Evolutionary conservation across 306 rosid genomes (phyloP).

Genomic region (Trichosanthes cucumerina): DNA sequence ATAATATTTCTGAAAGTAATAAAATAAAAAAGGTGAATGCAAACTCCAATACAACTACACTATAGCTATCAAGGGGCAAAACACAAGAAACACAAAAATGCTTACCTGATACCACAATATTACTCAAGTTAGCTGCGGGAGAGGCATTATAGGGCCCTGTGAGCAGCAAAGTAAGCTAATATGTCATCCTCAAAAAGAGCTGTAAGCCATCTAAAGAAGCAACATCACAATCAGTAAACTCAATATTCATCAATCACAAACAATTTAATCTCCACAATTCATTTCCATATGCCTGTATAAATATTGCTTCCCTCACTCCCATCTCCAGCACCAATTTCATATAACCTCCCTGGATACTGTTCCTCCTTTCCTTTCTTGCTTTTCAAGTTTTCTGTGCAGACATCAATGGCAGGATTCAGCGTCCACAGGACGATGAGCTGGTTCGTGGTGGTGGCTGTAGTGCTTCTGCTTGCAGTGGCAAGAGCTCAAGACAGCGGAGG

Average conservation of each 20-base stretch:
- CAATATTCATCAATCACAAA: background rate
- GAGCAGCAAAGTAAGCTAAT: background rate
- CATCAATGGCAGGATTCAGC: background rate
- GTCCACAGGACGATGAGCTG: background rate
- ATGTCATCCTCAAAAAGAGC: constrained; percentile 4
- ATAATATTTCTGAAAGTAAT: background rate
- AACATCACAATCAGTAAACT: constrained; percentile 6
- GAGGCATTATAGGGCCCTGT: constrained; percentile 3
- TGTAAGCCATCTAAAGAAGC: constrained; percentile 8
- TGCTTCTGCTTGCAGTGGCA: constrained; percentile 22
- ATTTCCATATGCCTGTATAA: constrained; percentile 3
- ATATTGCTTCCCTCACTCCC: background rate
- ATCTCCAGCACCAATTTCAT: background rate
- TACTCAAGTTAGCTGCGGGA: constrained; percentile 7
- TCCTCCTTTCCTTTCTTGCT: background rate
- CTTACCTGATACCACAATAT: background rate
- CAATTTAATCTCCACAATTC: constrained; percentile 1
- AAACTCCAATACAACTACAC: background rate
- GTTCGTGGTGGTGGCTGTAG: constrained; percentile 14
- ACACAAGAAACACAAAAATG: background rate
- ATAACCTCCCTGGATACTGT: background rate
- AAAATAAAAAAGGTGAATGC: background rate
- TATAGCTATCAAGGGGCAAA: background rate
- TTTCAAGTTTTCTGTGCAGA: background rate
- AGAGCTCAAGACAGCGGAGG: constrained; percentile 24